Conservation (phyloP, 148 eudicot species). For the Rhododendron simsii region DNA sequence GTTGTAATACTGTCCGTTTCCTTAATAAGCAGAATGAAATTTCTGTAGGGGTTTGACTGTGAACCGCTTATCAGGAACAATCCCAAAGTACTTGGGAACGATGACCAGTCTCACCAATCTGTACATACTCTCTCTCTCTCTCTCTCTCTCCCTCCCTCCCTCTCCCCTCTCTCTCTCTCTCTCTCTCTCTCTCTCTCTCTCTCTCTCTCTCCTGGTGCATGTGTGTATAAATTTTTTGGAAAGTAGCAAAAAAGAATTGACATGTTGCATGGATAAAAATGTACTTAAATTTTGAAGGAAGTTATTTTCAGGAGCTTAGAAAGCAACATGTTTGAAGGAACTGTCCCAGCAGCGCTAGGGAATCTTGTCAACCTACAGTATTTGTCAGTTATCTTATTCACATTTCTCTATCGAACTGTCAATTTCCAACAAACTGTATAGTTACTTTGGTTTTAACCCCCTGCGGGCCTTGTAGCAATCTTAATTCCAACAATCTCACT, state of each 20-base stretch:
- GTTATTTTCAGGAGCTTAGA: no score
- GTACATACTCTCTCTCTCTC: conserved; percentile 20
- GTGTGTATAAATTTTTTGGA: not conserved
- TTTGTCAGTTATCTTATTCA: no score
- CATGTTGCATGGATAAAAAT: not conserved
- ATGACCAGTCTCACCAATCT: conserved; percentile 32
- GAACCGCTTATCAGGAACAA: conserved; percentile 50
- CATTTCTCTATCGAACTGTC: not conserved
- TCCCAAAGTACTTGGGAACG: conserved; percentile 46
- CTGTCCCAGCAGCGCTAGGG: no score
- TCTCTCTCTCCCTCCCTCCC: not conserved
- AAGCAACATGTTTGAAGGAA: no score
- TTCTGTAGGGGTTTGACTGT: conserved; percentile 28
- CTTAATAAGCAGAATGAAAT: not conserved
- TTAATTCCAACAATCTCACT: conserved; percentile 30
- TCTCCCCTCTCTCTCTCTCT: not conserved
- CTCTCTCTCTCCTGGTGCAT: not conserved
- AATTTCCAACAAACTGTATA: not conserved
- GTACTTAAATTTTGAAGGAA: no score
- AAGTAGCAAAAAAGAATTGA: no score
- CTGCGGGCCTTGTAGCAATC: conserved; percentile 31
- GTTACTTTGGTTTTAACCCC: not conserved
- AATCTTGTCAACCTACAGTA: no score
- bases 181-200: not conserved
- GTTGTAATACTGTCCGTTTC: not conserved